Evolutionary conservation across 331 rosid genomes (phyloP).

Genomic region (Cydonia oblonga): DNA sequence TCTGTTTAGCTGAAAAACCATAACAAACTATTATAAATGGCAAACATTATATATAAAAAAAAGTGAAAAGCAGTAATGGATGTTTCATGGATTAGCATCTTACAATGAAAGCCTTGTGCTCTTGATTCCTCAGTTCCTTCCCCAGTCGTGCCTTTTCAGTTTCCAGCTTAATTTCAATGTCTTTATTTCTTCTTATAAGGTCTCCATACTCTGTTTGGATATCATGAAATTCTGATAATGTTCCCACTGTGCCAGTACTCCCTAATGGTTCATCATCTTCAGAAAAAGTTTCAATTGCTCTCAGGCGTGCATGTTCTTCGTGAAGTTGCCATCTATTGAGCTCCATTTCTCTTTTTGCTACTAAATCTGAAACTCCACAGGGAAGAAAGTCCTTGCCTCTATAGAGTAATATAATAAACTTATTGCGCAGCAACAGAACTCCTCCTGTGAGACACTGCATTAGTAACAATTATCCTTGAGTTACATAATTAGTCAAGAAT

Average conservation of each 20-base stretch:
- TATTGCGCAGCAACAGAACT: slow-evolving; percentile 64
- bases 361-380: slow-evolving; percentile 32
- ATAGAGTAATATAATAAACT: slow-evolving; percentile 56
- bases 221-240: slow-evolving; percentile 49
- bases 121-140: slow-evolving; percentile 45
- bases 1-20: slow-evolving; percentile 38
- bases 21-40: slow-evolving; percentile 1
- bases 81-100: slow-evolving; percentile 11
- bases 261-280: slow-evolving; percentile 23
- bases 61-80: not conserved
- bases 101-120: slow-evolving; percentile 48
- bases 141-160: slow-evolving; percentile 47
- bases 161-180: slow-evolving; percentile 39
- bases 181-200: slow-evolving; percentile 9
- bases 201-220: slow-evolving; percentile 30
- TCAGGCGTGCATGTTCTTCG: slow-evolving; percentile 57
- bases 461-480: slow-evolving; percentile 12
- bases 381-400: slow-evolving; percentile 91
- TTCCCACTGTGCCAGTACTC: slow-evolving; percentile 42
- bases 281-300: slow-evolving; percentile 33
- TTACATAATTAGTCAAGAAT: not conserved
- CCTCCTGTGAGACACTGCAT: slow-evolving; percentile 83
- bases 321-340: slow-evolving; percentile 41
- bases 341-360: slow-evolving; percentile 53
- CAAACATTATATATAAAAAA: not conserved